Evolutionary conservation across 306 rosid species (phyloP).

Genomic region (Pueraria montana): DNA sequence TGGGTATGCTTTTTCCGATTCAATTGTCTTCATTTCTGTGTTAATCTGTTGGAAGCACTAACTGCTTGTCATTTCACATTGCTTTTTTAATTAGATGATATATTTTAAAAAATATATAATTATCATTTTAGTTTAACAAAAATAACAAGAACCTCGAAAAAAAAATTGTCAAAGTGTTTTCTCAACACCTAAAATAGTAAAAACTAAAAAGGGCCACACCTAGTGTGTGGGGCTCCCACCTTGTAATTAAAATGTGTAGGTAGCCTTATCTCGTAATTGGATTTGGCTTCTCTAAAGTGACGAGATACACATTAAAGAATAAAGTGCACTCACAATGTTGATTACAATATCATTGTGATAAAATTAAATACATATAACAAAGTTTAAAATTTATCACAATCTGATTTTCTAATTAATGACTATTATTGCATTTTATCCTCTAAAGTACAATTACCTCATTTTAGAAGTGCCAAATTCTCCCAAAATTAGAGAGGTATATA

Average conservation of each 20-base stretch:
- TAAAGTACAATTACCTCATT: background rate
- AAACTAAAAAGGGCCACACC: background rate
- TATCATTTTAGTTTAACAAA: background rate
- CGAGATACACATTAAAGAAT: background rate
- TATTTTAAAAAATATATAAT: background rate
- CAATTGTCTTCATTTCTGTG: conserved; percentile 4
- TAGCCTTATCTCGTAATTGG: background rate
- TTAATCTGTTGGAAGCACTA: background rate
- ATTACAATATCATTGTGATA: background rate
- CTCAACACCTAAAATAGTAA: background rate
- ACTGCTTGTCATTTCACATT: background rate
- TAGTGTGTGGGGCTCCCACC: background rate
- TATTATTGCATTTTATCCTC: background rate
- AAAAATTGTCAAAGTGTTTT: background rate
- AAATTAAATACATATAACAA: background rate
- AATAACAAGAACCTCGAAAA: background rate
- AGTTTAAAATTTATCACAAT: background rate
- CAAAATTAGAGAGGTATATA: background rate
- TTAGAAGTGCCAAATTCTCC: background rate
- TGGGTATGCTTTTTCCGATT: conserved; percentile 70
- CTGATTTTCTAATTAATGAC: background rate
- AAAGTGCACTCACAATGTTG: background rate
- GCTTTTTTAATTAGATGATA: background rate
- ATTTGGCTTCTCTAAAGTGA: background rate
- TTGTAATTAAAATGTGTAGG: background rate